These are phyloP conservation scores for Russula griseocarnosa DNA, from an alignment of 768 basidiomycete genomes.

Conservation along the genomic window DNA sequence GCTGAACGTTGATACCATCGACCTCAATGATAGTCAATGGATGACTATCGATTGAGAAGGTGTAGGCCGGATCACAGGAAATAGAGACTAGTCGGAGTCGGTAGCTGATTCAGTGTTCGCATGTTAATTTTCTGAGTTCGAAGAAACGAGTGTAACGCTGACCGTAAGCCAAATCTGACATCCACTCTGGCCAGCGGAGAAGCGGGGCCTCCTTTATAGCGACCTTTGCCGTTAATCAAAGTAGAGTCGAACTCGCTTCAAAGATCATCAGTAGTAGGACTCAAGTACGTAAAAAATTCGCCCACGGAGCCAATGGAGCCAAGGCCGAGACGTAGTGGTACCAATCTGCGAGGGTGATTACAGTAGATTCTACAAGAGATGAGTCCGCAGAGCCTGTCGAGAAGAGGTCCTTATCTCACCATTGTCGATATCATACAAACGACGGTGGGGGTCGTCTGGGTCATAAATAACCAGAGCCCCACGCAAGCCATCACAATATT, in stretches of 20 bases:
- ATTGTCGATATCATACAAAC: slow-evolving; percentile 33
- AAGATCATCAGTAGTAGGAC: slow-evolving; percentile 1
- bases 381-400: background rate
- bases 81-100: slow-evolving; percentile 52
- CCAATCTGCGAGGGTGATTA: slow-evolving; percentile 32
- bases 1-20: slow-evolving; percentile 29
- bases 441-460: slow-evolving; percentile 30
- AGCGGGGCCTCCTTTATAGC: slow-evolving; percentile 41
- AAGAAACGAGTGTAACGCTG: background rate
- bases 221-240: slow-evolving; percentile 52
- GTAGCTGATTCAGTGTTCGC: slow-evolving; percentile 37
- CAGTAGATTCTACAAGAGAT: slow-evolving; percentile 24
- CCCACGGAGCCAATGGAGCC: background rate
- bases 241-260: slow-evolving; percentile 37
- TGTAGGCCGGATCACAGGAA: slow-evolving; percentile 42
- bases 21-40: slow-evolving; percentile 34
- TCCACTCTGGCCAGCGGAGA: slow-evolving; percentile 43
- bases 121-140: background rate
- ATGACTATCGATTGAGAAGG: slow-evolving; percentile 33
- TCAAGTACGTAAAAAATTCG: slow-evolving; percentile 9
- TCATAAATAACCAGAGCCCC: slow-evolving; percentile 34
- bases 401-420: slow-evolving; percentile 21
- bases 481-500: slow-evolving; percentile 39
- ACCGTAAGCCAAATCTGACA: slow-evolving; percentile 36
- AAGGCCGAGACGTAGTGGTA: slow-evolving; percentile 19